Conservation (phyloP, 768 basidiomycete genomes). For the Pulveroboletus frians region DNA sequence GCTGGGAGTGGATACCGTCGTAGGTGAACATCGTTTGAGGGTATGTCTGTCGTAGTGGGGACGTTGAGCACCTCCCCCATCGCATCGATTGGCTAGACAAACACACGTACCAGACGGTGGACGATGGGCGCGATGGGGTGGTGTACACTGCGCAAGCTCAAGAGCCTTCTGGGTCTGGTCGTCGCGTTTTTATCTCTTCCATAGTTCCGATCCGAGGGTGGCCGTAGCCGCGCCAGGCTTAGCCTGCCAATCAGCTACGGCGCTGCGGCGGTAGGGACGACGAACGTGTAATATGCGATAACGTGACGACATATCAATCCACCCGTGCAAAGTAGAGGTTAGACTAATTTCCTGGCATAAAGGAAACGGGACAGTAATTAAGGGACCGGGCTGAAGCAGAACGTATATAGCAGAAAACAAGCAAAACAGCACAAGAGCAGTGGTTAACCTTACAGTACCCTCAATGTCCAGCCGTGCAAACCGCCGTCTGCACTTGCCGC, state of each 20-base stretch:
- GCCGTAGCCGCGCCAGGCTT: neutral
- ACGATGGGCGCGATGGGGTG: conserved; percentile 6
- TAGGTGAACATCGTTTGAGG: conserved; percentile 44
- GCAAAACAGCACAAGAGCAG: conserved; percentile 20
- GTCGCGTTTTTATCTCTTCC: conserved; percentile 12
- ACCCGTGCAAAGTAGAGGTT: conserved; percentile 1
- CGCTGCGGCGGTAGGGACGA: conserved; percentile 1
- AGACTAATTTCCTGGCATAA: conserved; percentile 9
- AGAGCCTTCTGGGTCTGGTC: neutral
- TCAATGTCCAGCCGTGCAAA: conserved; percentile 73
- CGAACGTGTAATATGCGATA: conserved; percentile 25
- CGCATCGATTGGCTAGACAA: conserved; percentile 10
- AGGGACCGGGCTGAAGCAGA: conserved; percentile 12
- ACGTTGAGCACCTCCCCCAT: conserved; percentile 14
- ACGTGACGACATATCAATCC: conserved; percentile 24
- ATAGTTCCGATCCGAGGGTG: neutral
- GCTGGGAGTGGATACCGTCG: conserved; percentile 69
- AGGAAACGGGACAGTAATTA: conserved; percentile 1
- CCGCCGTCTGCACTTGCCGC: conserved; percentile 61
- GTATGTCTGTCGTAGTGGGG: conserved; percentile 5
- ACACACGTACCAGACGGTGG: conserved; percentile 21
- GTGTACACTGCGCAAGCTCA: neutral
- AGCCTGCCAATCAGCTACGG: conserved; percentile 9
- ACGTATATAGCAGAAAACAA: conserved; percentile 27
- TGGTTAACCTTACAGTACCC: conserved; percentile 55